Conservation (phyloP, 2,329 filamentous ascomycete genomes). For the Scedosporium minutisporum region DNA sequence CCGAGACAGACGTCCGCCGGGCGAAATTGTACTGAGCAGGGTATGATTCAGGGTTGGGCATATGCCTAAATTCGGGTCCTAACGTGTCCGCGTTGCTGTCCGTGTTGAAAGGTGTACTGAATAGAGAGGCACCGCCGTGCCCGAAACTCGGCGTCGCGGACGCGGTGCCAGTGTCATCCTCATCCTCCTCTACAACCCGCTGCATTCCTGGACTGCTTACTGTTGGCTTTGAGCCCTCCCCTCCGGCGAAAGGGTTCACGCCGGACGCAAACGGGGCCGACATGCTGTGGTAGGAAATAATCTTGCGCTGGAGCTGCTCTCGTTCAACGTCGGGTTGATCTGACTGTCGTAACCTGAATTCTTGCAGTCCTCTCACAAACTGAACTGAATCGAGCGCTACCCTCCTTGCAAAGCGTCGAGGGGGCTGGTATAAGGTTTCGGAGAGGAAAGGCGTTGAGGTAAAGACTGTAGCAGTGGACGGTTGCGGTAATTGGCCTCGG, state of each 20-base stretch:
- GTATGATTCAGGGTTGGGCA: constrained; percentile 58
- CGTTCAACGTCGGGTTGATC: constrained; percentile 6
- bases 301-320: constrained; percentile 6
- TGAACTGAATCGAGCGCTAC: background rate
- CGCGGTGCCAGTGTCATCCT: constrained; percentile 65
- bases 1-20: constrained; percentile 90
- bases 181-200: constrained; percentile 70
- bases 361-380: background rate
- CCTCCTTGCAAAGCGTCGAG: background rate
- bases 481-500: background rate
- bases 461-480: background rate
- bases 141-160: constrained; percentile 58
- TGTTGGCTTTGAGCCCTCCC: constrained; percentile 26
- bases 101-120: constrained; percentile 44
- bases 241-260: constrained; percentile 63
- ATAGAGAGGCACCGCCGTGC: constrained; percentile 26
- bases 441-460: background rate
- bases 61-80: constrained; percentile 33
- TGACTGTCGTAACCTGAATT: background rate
- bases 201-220: constrained; percentile 24
- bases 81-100: constrained; percentile 37
- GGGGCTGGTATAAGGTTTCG: background rate
- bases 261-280: constrained; percentile 60
- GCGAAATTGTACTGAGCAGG: constrained; percentile 90
- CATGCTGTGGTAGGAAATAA: constrained; percentile 23